Evolutionary conservation across 352 stramenopile species (phyloP).

Genomic region (Pythium phragmiticola): DNA sequence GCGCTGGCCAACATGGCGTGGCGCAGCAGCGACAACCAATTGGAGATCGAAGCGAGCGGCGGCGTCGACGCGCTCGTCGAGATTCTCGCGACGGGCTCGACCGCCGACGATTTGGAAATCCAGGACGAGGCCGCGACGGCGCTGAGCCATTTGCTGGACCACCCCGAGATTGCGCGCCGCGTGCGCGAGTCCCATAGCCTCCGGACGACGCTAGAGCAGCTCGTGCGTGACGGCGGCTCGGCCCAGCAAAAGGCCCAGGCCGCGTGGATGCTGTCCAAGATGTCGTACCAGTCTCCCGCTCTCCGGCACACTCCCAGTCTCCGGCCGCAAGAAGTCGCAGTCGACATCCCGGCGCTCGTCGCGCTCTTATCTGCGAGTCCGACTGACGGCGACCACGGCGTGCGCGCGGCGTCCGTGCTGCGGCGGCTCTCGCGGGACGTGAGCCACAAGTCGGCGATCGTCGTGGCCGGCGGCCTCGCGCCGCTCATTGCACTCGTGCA

Average conservation of each 20-base stretch:
- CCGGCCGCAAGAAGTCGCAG: neutral
- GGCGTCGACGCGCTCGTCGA: constrained; percentile 21
- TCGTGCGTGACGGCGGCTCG: constrained; percentile 4
- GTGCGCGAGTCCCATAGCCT: neutral
- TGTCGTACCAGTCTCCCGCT: constrained; percentile 8
- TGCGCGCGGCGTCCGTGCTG: constrained; percentile 11
- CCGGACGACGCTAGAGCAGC: neutral
- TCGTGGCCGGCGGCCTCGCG: constrained; percentile 20
- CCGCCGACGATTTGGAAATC: constrained; percentile 8
- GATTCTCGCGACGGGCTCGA: constrained; percentile 2
- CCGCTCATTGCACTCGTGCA: constrained; percentile 20
- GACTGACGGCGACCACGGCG: neutral
- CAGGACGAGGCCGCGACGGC: constrained; percentile 22
- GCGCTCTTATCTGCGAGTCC: neutral
- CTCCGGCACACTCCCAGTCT: neutral
- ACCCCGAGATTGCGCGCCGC: constrained; percentile 6
- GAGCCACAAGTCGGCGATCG: constrained; percentile 24
- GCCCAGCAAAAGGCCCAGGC: constrained; percentile 6
- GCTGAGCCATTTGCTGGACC: constrained; percentile 18
- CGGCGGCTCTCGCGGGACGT: constrained; percentile 14
- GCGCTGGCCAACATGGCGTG: constrained; percentile 24
- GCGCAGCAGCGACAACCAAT: constrained; percentile 22
- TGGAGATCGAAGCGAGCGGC: constrained; percentile 17
- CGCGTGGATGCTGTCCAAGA: constrained; percentile 19
- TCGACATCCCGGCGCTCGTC: constrained; percentile 22